These are phyloP conservation scores for Fusarium sp. DNA, from an alignment of 2,329 filamentous ascomycete species.

Conservation along the genomic window DNA sequence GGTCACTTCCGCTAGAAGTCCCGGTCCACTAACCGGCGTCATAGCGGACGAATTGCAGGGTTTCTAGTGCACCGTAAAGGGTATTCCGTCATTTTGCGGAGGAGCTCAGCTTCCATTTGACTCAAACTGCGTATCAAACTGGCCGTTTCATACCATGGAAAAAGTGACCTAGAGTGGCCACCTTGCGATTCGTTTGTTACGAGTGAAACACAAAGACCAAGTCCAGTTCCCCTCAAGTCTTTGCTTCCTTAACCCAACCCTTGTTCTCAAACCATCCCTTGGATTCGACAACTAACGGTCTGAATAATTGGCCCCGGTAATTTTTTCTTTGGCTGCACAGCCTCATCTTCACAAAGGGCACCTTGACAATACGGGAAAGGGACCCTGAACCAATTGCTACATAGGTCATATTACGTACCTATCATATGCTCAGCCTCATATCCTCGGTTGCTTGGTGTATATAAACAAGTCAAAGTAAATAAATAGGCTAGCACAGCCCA, in stretches of 20 bases:
- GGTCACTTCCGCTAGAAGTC: background rate
- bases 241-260: background rate
- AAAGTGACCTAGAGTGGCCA: conserved; percentile 12
- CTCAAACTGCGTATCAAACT: conserved; percentile 12
- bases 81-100: conserved; percentile 35
- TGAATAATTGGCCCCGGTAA: conserved; percentile 19
- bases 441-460: conserved; percentile 21
- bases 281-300: conserved; percentile 8
- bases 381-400: conserved; percentile 28
- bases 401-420: conserved; percentile 31
- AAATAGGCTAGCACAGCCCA: conserved; percentile 20
- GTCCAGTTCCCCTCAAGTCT: conserved; percentile 1
- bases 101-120: conserved; percentile 22
- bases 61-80: conserved; percentile 14
- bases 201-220: conserved; percentile 8
- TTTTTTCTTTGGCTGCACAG: conserved; percentile 36
- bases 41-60: conserved; percentile 29
- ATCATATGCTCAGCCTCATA: conserved; percentile 44
- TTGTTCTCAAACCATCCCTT: background rate
- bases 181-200: background rate
- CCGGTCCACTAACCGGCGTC: conserved; percentile 31
- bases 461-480: conserved; percentile 20
- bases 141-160: conserved; percentile 15
- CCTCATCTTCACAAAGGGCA: conserved; percentile 39
- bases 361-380: conserved; percentile 16